Base-by-base conservation (phyloP, 257 asterid genomes). In the Echites panduratus region DNA sequence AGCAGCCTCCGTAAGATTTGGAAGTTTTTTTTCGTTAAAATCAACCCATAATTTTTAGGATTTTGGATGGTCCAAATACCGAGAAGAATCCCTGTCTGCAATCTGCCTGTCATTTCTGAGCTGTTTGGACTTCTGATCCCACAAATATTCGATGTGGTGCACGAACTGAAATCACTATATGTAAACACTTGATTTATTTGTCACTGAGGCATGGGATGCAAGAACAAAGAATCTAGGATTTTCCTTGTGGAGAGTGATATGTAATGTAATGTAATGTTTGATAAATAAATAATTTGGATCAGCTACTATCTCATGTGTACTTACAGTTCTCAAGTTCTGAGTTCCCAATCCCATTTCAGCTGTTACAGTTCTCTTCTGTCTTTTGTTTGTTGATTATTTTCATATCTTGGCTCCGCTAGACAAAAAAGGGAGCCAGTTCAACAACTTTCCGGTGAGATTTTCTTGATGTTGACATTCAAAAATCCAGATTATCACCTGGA, bases 1-100 rank as follows among this genome's bases (percentile, higher is more conserved):
- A 64, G 48, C 68, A 63, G 26, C 68, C 68, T 62, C 45, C 68
- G 12, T 62, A 62, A 62, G 68, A 29, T 13, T 35, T 32, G 47
- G 47, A 35, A 62, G 68, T 62, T 35, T 13, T 29, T n/a, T 13
- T 62, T 10, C 16, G 0, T 9, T 0, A 24, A 56, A 24, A 2
- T 9, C 27, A 9, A 11, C 64, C 19, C 12, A 35, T 27, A 14
- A 35, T 64, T 38, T 49, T 26, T 63, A 17, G 24, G 68, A 62
- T n/a, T 62, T 19, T 62, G 44, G 68, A 38, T 11, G 68, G 14
- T 48, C 16, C 4, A 4, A 58, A 7, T 12, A 9, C 11, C 3
- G 16, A 56, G 16, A 22, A 56, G 63, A 56, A 56, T 22, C 16
- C 9, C 16, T 0, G 62, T 54, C 8, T 8, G 12, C 29, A 7